Evolutionary conservation across 257 asterid genomes (phyloP).

Genomic region (Oldenlandia corymbosa): DNA sequence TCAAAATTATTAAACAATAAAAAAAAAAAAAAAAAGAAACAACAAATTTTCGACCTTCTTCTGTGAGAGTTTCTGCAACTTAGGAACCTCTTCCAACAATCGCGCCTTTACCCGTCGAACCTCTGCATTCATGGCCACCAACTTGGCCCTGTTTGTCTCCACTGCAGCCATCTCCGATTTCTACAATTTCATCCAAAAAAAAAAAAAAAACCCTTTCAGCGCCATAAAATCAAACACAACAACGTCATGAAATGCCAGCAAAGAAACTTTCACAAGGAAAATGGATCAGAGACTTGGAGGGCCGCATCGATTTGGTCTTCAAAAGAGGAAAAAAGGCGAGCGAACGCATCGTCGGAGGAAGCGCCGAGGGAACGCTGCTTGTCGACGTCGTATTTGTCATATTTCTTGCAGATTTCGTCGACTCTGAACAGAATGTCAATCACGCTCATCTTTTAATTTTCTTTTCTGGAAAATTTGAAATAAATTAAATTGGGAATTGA

Average conservation of each 20-base stretch:
- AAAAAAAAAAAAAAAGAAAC: neutral
- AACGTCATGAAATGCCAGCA: neutral
- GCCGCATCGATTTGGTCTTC: slow-evolving; percentile 69
- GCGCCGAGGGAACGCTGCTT: slow-evolving; percentile 42
- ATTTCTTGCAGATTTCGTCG: slow-evolving; percentile 67
- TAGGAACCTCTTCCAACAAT: slow-evolving; percentile 75
- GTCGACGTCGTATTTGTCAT: slow-evolving; percentile 77
- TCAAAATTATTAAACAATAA: neutral
- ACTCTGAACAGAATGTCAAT: slow-evolving; percentile 75
- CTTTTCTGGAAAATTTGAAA: slow-evolving; percentile 8
- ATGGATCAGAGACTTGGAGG: slow-evolving; percentile 28
- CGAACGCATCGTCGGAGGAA: slow-evolving; percentile 65
- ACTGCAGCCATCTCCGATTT: slow-evolving; percentile 56
- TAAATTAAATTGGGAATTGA: no score
- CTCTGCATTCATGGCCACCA: slow-evolving; percentile 88
- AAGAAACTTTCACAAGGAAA: neutral
- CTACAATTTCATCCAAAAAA: no score
- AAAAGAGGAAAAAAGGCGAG: slow-evolving; percentile 55
- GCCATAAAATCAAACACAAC: neutral
- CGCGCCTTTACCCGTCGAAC: slow-evolving; percentile 79
- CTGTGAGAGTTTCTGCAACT: slow-evolving; percentile 64
- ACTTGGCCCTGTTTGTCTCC: slow-evolving; percentile 80
- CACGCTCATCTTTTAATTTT: slow-evolving; percentile 78
- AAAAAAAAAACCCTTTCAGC: no score
- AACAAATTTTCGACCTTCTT: slow-evolving; percentile 39